These are phyloP conservation scores for Kodamaea arcana DNA, from an alignment of 1,139 yeast species.

Conservation along the genomic window DNA sequence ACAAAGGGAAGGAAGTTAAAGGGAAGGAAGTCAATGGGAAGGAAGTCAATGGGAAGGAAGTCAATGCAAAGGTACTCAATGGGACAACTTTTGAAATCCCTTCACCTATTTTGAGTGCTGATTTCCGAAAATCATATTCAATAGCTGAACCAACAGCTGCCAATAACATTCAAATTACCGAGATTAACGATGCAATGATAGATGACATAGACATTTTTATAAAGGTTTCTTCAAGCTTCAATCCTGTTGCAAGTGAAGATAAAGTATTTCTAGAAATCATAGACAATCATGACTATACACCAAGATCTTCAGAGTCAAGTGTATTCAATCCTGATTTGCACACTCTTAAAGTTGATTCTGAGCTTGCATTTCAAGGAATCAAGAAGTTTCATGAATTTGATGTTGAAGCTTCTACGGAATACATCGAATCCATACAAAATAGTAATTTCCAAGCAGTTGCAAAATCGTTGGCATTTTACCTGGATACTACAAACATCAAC, in stretches of 20 bases:
- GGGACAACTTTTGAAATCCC: constrained; percentile 16
- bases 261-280: constrained; percentile 32
- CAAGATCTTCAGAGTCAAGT: constrained; percentile 31
- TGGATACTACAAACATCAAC: constrained; percentile 19
- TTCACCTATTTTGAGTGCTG: constrained; percentile 34
- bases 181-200: neutral
- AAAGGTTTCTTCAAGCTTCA: constrained; percentile 18
- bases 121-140: constrained; percentile 24
- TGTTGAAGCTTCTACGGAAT: constrained; percentile 30
- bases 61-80: constrained; percentile 3
- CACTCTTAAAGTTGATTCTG: constrained; percentile 33
- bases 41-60: too few species aligned
- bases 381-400: constrained; percentile 27
- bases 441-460: constrained; percentile 37
- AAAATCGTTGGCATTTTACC: constrained; percentile 31
- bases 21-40: too few species aligned
- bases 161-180: neutral
- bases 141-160: neutral
- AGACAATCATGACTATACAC: constrained; percentile 41
- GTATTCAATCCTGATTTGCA: constrained; percentile 21
- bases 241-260: constrained; percentile 13
- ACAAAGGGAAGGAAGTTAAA: neutral
- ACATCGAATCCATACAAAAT: constrained; percentile 24
- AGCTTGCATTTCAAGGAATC: constrained; percentile 29
- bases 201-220: constrained; percentile 27